A percentile compares a stretch with the other conserved stretches of the same genome.
phyloP scores from a whole-genome alignment of 768 basidiomycete species.

The Hygrocybe punicea region DNA sequence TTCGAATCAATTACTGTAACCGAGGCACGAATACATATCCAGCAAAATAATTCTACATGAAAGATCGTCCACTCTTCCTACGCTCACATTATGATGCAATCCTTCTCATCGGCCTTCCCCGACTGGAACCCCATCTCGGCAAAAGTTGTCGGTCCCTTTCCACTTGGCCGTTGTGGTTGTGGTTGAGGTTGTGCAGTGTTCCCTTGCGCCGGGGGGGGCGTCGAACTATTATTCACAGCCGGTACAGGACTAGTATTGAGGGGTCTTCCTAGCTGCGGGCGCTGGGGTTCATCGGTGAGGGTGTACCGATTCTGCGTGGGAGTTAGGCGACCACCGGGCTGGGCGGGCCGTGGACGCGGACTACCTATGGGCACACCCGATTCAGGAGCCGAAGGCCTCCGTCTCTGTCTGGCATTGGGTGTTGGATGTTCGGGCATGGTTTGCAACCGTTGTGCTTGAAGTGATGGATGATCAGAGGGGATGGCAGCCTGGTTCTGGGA shows the following conservation, averaged over 20 bases:
- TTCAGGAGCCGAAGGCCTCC: neutral
- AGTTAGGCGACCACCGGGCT: conserved; percentile 26
- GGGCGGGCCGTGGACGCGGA: conserved; percentile 9
- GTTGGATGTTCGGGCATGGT: conserved; percentile 10
- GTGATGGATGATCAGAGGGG: conserved; percentile 7
- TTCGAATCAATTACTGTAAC: too few species aligned
- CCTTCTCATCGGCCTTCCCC: conserved; percentile 72
- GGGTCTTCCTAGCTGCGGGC: neutral
- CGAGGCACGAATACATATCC: too few species aligned
- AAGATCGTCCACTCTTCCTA: too few species aligned
- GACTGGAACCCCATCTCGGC: conserved; percentile 91
- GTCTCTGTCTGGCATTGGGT: conserved; percentile 5
- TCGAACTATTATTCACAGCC: neutral
- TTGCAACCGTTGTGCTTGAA: conserved; percentile 2
- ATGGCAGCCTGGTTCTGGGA: conserved; percentile 8
- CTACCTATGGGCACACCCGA: neutral
- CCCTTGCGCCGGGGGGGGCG: neutral
- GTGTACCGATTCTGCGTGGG: conserved; percentile 46
- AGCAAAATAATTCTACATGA: too few species aligned
- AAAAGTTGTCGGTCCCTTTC: conserved; percentile 66
- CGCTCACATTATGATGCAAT: conserved; percentile 58
- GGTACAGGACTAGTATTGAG: neutral
- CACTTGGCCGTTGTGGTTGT: neutral
- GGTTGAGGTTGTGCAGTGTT: neutral
- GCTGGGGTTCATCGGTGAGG: conserved; percentile 35